Percentiles rank a stretch among this genome's conserved stretches.
phyloP scores from a whole-genome alignment of 2,329 filamentous ascomycete species.

The Trichoderma asperellum region DNA sequence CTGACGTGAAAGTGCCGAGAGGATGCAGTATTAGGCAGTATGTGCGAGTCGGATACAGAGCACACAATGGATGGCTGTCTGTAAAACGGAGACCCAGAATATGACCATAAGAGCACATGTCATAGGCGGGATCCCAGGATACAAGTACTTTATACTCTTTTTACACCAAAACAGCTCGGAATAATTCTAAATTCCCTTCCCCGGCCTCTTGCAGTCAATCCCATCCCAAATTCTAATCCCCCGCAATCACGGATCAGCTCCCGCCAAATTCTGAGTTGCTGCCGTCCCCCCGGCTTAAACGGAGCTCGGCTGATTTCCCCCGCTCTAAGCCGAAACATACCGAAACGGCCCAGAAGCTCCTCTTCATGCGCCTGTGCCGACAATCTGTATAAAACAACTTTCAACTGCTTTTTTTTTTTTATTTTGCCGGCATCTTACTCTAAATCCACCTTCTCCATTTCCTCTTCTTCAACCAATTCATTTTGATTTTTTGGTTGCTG shows the following conservation, averaged over 20 bases:
- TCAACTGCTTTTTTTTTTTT: not conserved
- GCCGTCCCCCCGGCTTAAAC: constrained; percentile 7
- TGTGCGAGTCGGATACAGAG: not conserved
- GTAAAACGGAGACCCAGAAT: not conserved
- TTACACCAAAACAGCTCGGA: not conserved
- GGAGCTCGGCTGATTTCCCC: constrained; percentile 30
- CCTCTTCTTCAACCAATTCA: not conserved
- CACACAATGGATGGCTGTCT: not conserved
- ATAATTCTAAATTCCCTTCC: not conserved
- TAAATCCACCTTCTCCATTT: not conserved
- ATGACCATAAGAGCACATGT: not conserved
- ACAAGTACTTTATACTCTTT: too few species aligned
- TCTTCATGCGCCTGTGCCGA: constrained; percentile 3
- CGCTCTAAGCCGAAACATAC: constrained; percentile 47
- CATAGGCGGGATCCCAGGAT: not conserved
- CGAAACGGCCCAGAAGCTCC: constrained; percentile 35
- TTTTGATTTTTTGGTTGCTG: not conserved
- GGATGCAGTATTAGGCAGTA: not conserved
- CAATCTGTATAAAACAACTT: constrained; percentile 14
- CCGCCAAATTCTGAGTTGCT: not conserved
- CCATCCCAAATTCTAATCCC: not conserved
- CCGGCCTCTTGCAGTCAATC: not conserved
- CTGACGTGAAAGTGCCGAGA: not conserved
- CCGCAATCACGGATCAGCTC: not conserved
- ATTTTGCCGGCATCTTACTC: not conserved